phyloP scores from a whole-genome alignment of 78 protist genomes.

The Planoprotostelium fungivorum region DNA sequence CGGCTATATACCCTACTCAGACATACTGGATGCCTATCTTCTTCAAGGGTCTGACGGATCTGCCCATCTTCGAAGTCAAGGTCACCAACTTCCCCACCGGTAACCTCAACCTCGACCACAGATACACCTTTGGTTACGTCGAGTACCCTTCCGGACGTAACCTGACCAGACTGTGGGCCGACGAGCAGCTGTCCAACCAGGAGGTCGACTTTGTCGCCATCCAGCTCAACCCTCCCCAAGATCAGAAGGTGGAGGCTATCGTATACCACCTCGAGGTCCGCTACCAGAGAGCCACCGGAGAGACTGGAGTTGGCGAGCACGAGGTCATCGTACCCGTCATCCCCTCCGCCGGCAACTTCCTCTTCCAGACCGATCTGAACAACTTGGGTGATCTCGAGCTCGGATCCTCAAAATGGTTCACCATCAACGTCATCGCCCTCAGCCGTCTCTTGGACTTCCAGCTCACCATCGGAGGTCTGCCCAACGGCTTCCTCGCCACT shows the following conservation, averaged over 20 bases:
- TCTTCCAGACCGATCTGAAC: neutral
- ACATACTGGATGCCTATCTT: neutral
- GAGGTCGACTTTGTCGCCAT: neutral
- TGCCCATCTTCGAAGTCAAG: neutral
- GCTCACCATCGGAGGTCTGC: neutral
- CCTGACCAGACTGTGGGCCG: neutral
- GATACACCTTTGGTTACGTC: neutral
- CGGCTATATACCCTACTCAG: neutral
- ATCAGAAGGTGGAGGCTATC: neutral
- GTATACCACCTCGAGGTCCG: neutral
- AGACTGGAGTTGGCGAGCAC: neutral
- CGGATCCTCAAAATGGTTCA: neutral
- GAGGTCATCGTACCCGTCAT: neutral
- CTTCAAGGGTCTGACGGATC: neutral
- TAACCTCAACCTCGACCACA: neutral
- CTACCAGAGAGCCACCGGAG: neutral
- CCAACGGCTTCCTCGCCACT: neutral
- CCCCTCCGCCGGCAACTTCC: neutral
- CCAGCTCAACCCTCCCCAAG: neutral
- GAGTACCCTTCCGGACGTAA: neutral
- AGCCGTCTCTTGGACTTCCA: neutral
- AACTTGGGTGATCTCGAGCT: neutral
- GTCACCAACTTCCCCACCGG: neutral
- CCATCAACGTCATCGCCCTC: neutral
- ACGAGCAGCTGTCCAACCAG: neutral